A percentile compares a stretch with the other conserved stretches of the same genome.
phyloP scores from a whole-genome alignment of 352 stramenopile species.

The Aphanomyces cochlioides region DNA sequence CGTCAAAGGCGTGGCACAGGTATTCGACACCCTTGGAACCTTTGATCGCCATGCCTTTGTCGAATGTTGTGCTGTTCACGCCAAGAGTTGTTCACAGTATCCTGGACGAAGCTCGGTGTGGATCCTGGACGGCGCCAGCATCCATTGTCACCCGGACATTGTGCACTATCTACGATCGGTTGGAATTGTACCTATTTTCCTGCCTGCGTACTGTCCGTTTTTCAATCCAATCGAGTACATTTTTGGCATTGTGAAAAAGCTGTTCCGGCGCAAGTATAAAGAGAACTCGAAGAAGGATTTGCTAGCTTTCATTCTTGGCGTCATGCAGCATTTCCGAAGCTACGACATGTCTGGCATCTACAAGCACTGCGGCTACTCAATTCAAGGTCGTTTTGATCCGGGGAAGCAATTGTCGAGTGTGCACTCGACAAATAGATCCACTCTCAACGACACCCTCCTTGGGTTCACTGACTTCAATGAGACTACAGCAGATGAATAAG shows the following conservation, averaged over 20 bases:
- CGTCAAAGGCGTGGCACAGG: constrained; percentile 35
- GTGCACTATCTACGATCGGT: constrained; percentile 38
- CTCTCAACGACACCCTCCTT: constrained; percentile 16
- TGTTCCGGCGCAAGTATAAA: constrained; percentile 1
- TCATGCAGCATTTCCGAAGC: constrained; percentile 15
- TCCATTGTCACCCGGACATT: constrained; percentile 37
- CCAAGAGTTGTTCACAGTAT: constrained; percentile 32
- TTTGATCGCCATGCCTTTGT: constrained; percentile 37
- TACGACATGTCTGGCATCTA: constrained; percentile 22
- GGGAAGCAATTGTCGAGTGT: constrained; percentile 1
- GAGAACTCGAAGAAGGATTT: background rate
- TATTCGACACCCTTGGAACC: constrained; percentile 35
- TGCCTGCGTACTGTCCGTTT: constrained; percentile 37
- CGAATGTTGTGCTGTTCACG: constrained; percentile 23
- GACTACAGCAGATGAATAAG: background rate
- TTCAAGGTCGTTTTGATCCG: constrained; percentile 22
- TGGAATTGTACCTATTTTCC: constrained; percentile 33
- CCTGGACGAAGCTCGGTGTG: constrained; percentile 36
- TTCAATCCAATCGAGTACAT: constrained; percentile 40
- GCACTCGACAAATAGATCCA: background rate
- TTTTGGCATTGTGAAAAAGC: constrained; percentile 31
- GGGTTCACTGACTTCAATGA: background rate
- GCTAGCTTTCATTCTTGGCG: background rate
- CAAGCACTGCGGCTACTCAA: constrained; percentile 31
- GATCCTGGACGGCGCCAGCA: constrained; percentile 37